Conservation (phyloP, 2,329 filamentous ascomycete species). For the Xylariales sp. region DNA sequence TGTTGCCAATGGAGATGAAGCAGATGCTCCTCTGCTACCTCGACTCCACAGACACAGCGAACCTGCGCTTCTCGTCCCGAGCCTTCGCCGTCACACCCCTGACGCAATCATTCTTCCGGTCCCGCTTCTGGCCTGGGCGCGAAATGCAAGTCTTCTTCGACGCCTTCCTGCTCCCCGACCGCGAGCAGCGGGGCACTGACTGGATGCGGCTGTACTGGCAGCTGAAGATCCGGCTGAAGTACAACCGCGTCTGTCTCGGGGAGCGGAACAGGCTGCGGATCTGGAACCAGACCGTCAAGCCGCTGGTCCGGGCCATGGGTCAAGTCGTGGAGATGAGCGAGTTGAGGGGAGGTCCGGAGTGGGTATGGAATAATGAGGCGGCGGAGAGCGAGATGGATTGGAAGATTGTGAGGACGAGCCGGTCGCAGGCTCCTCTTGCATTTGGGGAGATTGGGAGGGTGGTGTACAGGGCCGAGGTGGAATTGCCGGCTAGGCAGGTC, state of each 20-base stretch:
- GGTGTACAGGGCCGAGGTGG: conserved; percentile 13
- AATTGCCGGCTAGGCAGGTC: conserved; percentile 12
- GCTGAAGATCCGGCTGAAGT: conserved; percentile 12
- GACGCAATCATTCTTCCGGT: conserved; percentile 19
- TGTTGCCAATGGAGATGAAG: conserved; percentile 17
- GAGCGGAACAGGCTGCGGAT: conserved; percentile 20
- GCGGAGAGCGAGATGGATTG: conserved; percentile 5
- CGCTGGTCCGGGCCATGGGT: conserved; percentile 15
- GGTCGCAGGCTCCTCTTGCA: conserved; percentile 7
- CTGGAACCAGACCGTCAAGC: conserved; percentile 19
- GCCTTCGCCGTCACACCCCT: conserved; percentile 15
- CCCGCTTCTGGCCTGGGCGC: conserved; percentile 19
- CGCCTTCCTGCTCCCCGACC: conserved; percentile 14
- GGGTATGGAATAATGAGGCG: conserved; percentile 3
- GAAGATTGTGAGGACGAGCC: conserved; percentile 13
- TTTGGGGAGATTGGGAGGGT: conserved; percentile 13
- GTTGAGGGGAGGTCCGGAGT: conserved; percentile 12
- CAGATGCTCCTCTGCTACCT: conserved; percentile 19
- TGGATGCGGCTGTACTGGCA: conserved; percentile 17
- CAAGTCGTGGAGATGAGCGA: conserved; percentile 12
- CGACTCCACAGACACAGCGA: conserved; percentile 12
- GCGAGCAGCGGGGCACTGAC: conserved; percentile 14
- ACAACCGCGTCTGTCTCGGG: conserved; percentile 15
- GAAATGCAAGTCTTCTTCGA: conserved; percentile 21
- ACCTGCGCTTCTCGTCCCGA: conserved; percentile 19